A percentile compares a stretch with the other conserved stretches of the same genome.
phyloP scores from a whole-genome alignment of 352 stramenopile species.

The Phytophthora fragariaefolia region DNA sequence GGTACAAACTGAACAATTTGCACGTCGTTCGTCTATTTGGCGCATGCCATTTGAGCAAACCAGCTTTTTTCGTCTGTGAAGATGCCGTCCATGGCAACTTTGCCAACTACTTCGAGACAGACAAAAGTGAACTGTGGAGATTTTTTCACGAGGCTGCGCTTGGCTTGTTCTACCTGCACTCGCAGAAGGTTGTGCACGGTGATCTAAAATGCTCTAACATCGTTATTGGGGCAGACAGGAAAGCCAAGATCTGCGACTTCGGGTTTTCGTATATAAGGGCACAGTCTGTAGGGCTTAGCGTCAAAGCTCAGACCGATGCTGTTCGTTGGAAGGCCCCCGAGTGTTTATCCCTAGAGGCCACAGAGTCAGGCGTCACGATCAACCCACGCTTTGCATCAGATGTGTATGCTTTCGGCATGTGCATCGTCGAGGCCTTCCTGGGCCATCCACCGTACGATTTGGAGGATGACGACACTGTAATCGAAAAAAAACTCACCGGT shows the following conservation, averaged over 20 bases:
- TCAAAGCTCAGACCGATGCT: slow-evolving; percentile 43
- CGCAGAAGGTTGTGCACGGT: slow-evolving; percentile 72
- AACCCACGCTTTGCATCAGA: slow-evolving; percentile 45
- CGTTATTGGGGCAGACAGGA: slow-evolving; percentile 62
- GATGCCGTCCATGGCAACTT: slow-evolving; percentile 50
- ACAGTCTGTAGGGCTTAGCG: slow-evolving; percentile 36
- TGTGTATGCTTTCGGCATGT: slow-evolving; percentile 54
- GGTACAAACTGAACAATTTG: slow-evolving; percentile 41
- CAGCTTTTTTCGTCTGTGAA: slow-evolving; percentile 49
- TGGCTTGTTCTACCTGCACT: slow-evolving; percentile 71
- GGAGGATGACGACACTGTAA: slow-evolving; percentile 35
- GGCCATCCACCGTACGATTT: slow-evolving; percentile 41
- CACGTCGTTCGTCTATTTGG: slow-evolving; percentile 51
- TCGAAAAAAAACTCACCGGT: slow-evolving; percentile 20
- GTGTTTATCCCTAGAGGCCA: slow-evolving; percentile 35
- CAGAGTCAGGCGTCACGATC: background rate
- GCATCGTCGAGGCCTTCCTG: slow-evolving; percentile 49
- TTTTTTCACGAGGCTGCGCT: slow-evolving; percentile 51
- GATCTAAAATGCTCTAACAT: slow-evolving; percentile 92
- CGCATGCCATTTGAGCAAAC: slow-evolving; percentile 45
- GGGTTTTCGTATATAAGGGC: slow-evolving; percentile 46
- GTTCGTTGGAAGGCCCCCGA: slow-evolving; percentile 53
- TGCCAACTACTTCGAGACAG: slow-evolving; percentile 39
- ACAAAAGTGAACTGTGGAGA: slow-evolving; percentile 30
- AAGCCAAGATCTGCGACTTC: slow-evolving; percentile 56